Percentiles rank a stretch among this genome's conserved stretches.
These are phyloP conservation scores for Aspergillus viridinutans DNA, from an alignment of 2,329 filamentous ascomycete species.

Conservation along the genomic window DNA sequence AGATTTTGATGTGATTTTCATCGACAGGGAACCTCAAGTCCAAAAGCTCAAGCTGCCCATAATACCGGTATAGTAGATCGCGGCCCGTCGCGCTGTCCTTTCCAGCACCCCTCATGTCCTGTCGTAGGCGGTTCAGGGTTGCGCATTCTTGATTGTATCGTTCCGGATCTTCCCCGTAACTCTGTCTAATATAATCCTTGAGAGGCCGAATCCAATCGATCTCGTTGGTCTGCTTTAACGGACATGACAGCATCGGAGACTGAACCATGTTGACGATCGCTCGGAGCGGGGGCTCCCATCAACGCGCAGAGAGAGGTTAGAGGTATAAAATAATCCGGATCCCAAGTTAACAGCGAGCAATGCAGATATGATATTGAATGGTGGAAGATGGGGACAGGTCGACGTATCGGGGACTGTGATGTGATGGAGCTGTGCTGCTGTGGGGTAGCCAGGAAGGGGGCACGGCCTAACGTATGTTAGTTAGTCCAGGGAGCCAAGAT, in stretches of 20 bases:
- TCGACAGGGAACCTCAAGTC: slow-evolving; percentile 95
- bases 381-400: slow-evolving; percentile 1
- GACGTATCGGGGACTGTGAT: background rate
- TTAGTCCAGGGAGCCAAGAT: background rate
- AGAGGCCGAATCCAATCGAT: slow-evolving; percentile 95
- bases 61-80: slow-evolving; percentile 94
- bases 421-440: background rate
- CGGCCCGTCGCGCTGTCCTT: slow-evolving; percentile 93
- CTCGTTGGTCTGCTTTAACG: slow-evolving; percentile 90
- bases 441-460: background rate
- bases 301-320: slow-evolving; percentile 8
- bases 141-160: slow-evolving; percentile 93
- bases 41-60: slow-evolving; percentile 90
- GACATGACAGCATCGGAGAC: slow-evolving; percentile 91
- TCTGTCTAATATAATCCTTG: slow-evolving; percentile 88
- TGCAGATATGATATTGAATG: slow-evolving; percentile 2
- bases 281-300: slow-evolving; percentile 36
- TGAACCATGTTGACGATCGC: slow-evolving; percentile 61
- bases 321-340: background rate
- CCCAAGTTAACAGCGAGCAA: background rate
- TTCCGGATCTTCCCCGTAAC: slow-evolving; percentile 94
- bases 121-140: slow-evolving; percentile 86
- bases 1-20: slow-evolving; percentile 98
- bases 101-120: slow-evolving; percentile 96
- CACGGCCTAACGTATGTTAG: background rate